Evolutionary conservation across 257 asterid genomes (phyloP).

Genomic region (Solanum habrochaites): DNA sequence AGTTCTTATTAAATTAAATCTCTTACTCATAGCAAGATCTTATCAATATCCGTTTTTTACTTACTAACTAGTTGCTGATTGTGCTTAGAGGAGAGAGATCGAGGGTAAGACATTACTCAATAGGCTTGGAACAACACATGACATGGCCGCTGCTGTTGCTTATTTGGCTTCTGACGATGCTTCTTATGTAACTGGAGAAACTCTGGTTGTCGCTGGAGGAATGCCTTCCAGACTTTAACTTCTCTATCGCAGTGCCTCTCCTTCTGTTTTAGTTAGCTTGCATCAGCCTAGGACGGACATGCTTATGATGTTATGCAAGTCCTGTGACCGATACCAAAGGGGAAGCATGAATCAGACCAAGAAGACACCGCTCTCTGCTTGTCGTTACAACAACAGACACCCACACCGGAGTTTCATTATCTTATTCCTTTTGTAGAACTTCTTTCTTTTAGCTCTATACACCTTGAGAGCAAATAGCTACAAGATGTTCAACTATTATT

Average conservation of each 20-base stretch:
- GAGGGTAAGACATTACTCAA: slow-evolving; percentile 57
- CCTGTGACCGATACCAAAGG: background rate
- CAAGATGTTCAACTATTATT: background rate
- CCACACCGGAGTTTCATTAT: background rate
- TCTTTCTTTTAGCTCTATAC: background rate
- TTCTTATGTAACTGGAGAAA: slow-evolving; percentile 76
- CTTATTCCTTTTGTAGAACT: background rate
- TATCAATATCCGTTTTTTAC: background rate
- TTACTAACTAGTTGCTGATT: background rate
- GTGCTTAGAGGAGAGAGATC: slow-evolving; percentile 37
- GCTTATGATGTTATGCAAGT: background rate
- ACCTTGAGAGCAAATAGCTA: background rate
- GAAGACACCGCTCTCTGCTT: background rate
- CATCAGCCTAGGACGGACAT: background rate
- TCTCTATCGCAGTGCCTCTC: background rate
- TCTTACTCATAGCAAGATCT: background rate
- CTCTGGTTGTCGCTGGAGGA: slow-evolving; percentile 82
- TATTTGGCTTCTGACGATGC: slow-evolving; percentile 88
- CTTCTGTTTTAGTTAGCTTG: background rate
- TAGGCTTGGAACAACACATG: slow-evolving; percentile 70
- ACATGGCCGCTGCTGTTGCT: slow-evolving; percentile 86
- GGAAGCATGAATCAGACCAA: background rate
- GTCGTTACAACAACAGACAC: background rate
- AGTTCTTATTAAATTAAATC: background rate
- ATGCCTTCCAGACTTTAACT: slow-evolving; percentile 61